Percentiles rank a stretch among this genome's conserved stretches.
Evolutionary conservation across 129 eudicot genomes (phyloP).

Genomic region (Smallanthus sonchifolius): DNA sequence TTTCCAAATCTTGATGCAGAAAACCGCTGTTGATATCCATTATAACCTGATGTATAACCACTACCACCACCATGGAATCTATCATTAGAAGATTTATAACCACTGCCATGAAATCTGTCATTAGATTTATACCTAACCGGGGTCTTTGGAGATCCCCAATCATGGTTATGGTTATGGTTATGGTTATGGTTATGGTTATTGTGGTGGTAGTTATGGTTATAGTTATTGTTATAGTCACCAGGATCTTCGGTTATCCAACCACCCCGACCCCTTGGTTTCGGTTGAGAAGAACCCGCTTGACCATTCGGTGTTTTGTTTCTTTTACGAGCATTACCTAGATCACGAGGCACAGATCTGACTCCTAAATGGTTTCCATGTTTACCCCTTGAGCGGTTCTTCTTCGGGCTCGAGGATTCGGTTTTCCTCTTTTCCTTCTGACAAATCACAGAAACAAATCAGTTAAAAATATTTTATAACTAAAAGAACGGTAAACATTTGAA

Average conservation of each 20-base stretch:
- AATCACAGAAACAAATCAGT: background rate
- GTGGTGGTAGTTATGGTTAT: background rate
- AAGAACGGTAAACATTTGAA: background rate
- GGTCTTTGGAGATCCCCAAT: conserved; percentile 67
- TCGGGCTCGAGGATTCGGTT: conserved; percentile 50
- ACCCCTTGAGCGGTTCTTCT: conserved; percentile 31
- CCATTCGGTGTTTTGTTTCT: conserved; percentile 41
- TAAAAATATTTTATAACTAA: background rate
- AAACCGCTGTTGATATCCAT: conserved; percentile 45
- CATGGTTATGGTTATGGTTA: background rate
- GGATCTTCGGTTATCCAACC: conserved; percentile 71
- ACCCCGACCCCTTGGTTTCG: conserved; percentile 46
- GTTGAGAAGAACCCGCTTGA: conserved; percentile 30
- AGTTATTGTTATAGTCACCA: conserved; percentile 32
- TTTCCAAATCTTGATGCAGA: conserved; percentile 53
- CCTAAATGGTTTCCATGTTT: conserved; percentile 28
- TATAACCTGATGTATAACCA: conserved; percentile 37
- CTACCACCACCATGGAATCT: conserved; percentile 29
- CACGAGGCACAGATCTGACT: conserved; percentile 50
- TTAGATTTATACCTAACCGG: conserved; percentile 35
- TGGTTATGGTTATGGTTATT: background rate
- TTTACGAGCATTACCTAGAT: conserved; percentile 44
- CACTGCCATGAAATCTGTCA: conserved; percentile 19
- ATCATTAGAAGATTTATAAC: conserved; percentile 22
- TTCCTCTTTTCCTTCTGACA: conserved; percentile 54